Evolutionary conservation across 2,329 filamentous ascomycete genomes (phyloP).

Genomic region (Trichophyton verrucosum): DNA sequence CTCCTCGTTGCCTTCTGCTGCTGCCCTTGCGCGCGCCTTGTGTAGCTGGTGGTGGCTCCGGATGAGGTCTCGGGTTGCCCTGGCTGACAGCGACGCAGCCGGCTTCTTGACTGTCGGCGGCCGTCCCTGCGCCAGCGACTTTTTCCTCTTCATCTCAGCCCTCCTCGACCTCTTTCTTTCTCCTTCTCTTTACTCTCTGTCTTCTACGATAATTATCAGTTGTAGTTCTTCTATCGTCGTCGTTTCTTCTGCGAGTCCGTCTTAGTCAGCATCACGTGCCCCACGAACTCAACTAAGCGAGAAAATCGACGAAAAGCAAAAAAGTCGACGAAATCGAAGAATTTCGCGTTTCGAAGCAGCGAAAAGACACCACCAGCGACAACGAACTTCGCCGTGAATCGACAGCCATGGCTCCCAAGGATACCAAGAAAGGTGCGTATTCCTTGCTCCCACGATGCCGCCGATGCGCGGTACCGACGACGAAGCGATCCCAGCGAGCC

Average conservation of each 20-base stretch:
- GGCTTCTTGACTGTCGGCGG: constrained; percentile 32
- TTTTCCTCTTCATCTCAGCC: constrained; percentile 13
- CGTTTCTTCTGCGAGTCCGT: background rate
- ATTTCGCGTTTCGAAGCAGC: constrained; percentile 17
- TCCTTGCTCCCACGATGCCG: background rate
- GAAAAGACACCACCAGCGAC: background rate
- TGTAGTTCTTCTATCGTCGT: no score
- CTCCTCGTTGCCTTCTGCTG: constrained; percentile 33
- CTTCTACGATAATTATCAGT: background rate
- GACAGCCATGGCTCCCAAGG: constrained; percentile 38
- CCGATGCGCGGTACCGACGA: background rate
- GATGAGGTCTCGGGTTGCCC: constrained; percentile 47
- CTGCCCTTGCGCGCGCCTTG: constrained; percentile 43
- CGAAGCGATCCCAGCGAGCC: background rate
- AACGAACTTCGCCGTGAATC: constrained; percentile 13
- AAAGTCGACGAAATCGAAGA: constrained; percentile 16
- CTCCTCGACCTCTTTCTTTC: background rate
- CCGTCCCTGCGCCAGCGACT: constrained; percentile 34
- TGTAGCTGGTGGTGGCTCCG: constrained; percentile 48
- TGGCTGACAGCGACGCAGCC: constrained; percentile 39
- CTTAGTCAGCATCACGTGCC: background rate
- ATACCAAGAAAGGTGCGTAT: constrained; percentile 37
- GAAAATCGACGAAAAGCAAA: constrained; percentile 8
- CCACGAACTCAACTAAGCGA: background rate
- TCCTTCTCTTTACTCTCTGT: background rate